These are phyloP conservation scores for Sisymbrium altissimum DNA, from an alignment of 345 rosid genomes.

Conservation along the genomic window DNA sequence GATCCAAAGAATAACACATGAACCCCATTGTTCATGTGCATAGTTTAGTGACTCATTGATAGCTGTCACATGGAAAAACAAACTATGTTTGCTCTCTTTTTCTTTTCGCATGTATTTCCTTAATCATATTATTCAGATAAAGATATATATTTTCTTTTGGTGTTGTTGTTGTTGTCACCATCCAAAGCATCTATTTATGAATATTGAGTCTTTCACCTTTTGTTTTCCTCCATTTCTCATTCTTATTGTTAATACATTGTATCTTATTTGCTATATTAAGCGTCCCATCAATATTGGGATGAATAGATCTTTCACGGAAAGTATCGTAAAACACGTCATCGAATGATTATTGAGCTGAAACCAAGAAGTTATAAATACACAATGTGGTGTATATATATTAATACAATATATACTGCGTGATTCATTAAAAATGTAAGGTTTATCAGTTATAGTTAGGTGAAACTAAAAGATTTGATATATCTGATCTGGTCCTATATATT, in stretches of 20 bases:
- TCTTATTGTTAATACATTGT: slow-evolving; percentile 7
- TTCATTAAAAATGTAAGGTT: background rate
- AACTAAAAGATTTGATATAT: slow-evolving; percentile 1
- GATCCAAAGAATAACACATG: slow-evolving; percentile 35
- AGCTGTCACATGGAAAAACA: slow-evolving; percentile 32
- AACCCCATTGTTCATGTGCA: slow-evolving; percentile 36
- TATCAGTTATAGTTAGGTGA: background rate
- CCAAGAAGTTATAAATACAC: background rate
- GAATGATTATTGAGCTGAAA: slow-evolving; percentile 4
- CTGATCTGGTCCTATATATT: background rate
- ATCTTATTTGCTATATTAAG: slow-evolving; percentile 7
- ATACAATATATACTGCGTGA: background rate
- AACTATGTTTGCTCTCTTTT: slow-evolving; percentile 18
- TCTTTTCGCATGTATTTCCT: slow-evolving; percentile 17
- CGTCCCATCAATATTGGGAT: slow-evolving; percentile 14
- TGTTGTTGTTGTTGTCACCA: background rate
- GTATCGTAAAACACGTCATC: background rate
- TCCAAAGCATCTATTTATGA: slow-evolving; percentile 11
- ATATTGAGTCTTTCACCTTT: background rate
- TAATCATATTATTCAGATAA: background rate
- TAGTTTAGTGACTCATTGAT: slow-evolving; percentile 30
- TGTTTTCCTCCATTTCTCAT: background rate
- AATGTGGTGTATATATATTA: background rate
- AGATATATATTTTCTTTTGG: background rate
- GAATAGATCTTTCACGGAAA: slow-evolving; percentile 1